Base-by-base conservation (phyloP, 306 rosid species). In the Rubus parviflorus region DNA sequence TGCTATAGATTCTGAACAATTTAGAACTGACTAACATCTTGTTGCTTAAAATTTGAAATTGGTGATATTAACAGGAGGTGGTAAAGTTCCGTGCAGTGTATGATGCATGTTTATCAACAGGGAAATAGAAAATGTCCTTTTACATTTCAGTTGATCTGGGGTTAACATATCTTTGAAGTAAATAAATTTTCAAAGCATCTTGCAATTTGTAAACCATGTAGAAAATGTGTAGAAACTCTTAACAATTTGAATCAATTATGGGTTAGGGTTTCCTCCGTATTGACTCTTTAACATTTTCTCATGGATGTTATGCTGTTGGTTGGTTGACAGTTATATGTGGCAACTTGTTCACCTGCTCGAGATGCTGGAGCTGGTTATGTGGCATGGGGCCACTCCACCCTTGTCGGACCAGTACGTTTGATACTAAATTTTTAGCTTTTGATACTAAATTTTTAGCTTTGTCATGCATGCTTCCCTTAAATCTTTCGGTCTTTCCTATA, bases 311-410 rank as follows among this genome's bases (percentile, higher is more conserved):
- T 43, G 75, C 61, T 82, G 7, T 64, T 16, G 5, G 12, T 60
- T 37, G 45, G 41, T 43, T 74, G 48, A 75, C 89, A 96, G 98
- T 71, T 96, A 79, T 96, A 88, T 75, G 94, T 96, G 65, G 99
- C 99, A 68, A 96, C 99, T 38, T 96, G 99, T 80, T 91, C 99
- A 56, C 96, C 97, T 77, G 99, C 99, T 75, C 96, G 99, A 77
- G 97, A 92, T 72, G 78, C 86, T 78, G 90, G 84, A 70, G 88
- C 96, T 77, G 82, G 97, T 84, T 96, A 96, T 79, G 94, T 96
- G 70, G 96, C 98, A 69, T 96, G 98, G 97, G 99, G 99, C 19
- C 99, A 96, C 90, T 96, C 99, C 72, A 89, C 96, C 63, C 98
- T 96, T 52, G 92, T 92, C 62, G 99, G 99, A 73, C 98, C 99